Conservation (phyloP, 805 yeast species). For the Kazachstania kunashirensis region DNA sequence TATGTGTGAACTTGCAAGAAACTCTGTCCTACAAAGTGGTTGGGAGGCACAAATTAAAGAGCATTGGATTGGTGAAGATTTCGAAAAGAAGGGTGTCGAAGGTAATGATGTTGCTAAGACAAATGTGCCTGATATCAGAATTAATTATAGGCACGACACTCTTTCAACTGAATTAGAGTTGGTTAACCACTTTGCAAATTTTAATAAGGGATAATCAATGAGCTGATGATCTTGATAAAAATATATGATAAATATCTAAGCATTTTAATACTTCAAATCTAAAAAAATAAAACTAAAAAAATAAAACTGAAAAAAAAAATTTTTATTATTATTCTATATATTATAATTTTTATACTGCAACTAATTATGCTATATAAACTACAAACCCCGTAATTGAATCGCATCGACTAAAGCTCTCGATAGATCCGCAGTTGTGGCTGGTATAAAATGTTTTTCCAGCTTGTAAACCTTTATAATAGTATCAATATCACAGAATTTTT, state of each 20-base stretch:
- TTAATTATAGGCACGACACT: slow-evolving; percentile 77
- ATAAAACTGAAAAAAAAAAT: no score
- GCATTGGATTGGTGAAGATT: slow-evolving; percentile 84
- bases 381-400: slow-evolving; percentile 40
- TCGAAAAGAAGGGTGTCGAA: slow-evolving; percentile 47
- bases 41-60: slow-evolving; percentile 78
- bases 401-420: slow-evolving; percentile 39
- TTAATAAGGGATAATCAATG: slow-evolving; percentile 4
- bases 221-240: not conserved
- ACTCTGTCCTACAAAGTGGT: slow-evolving; percentile 89
- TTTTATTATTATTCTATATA: not conserved
- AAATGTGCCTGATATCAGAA: slow-evolving; percentile 86
- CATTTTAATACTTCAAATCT: no score
- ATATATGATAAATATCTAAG: no score
- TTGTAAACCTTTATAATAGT: slow-evolving; percentile 30
- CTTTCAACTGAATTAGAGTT: slow-evolving; percentile 60
- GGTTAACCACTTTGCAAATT: slow-evolving; percentile 45
- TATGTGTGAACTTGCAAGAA: slow-evolving; percentile 92
- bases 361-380: not conserved
- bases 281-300: no score
- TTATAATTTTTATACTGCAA: not conserved
- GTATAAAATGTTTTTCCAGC: slow-evolving; percentile 16
- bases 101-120: slow-evolving; percentile 91
- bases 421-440: slow-evolving; percentile 19
- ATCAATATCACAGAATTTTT: slow-evolving; percentile 28